Evolutionary conservation across 805 yeast species (phyloP).

Genomic region (Kuraishia molischiana): DNA sequence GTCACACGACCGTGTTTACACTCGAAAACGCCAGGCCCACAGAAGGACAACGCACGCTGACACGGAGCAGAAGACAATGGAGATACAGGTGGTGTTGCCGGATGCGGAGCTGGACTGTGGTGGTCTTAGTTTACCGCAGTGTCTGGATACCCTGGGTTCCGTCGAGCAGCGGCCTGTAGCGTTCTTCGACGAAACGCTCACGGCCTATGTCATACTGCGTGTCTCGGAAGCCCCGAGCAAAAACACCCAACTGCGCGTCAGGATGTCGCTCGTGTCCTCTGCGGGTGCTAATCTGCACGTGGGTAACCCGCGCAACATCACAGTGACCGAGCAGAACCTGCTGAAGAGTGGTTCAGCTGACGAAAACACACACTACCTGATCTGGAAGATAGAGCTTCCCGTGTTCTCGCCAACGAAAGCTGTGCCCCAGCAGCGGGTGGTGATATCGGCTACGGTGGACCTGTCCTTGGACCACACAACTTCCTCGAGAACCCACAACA

Average conservation of each 20-base stretch:
- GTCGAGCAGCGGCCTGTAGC: slow-evolving; percentile 1
- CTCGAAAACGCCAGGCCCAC: too few relatives aligned
- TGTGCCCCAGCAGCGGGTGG: not conserved
- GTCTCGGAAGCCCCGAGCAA: not conserved
- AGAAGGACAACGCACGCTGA: too few relatives aligned
- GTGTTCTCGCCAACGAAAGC: not conserved
- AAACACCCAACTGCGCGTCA: not conserved
- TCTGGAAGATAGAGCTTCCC: not conserved
- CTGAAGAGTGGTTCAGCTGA: too few relatives aligned
- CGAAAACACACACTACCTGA: not conserved
- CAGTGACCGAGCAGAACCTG: too few relatives aligned
- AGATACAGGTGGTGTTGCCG: too few relatives aligned
- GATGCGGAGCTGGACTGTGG: not conserved
- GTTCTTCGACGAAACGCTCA: slow-evolving; percentile 1
- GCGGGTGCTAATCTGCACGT: too few relatives aligned
- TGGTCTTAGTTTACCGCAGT: not conserved
- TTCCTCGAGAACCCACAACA: not conserved
- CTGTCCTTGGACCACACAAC: not conserved
- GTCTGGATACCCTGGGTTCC: not conserved
- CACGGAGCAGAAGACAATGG: too few relatives aligned
- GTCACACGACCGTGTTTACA: too few relatives aligned
- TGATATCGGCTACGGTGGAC: not conserved
- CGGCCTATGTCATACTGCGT: slow-evolving; percentile 1
- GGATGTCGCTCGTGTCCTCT: not conserved
- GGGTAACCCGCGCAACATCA: too few relatives aligned